These are phyloP conservation scores for Fusarium circinatum DNA, from an alignment of 2,329 filamentous ascomycete species.

Conservation along the genomic window DNA sequence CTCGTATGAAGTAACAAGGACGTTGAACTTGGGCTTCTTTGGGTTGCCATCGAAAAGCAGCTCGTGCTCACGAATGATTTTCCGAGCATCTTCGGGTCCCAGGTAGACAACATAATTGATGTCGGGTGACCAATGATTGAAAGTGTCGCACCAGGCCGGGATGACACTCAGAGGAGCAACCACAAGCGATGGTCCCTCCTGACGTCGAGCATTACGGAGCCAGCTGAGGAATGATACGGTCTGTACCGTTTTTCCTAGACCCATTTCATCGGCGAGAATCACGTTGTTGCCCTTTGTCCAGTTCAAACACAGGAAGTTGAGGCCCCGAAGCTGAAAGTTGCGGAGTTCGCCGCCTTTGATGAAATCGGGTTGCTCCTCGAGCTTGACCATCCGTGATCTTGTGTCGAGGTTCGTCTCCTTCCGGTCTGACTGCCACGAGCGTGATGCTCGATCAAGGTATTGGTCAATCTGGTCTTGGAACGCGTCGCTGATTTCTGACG, in stretches of 20 bases:
- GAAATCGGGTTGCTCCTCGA: conserved; percentile 86
- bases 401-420: conserved; percentile 80
- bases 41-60: conserved; percentile 86
- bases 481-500: conserved; percentile 76
- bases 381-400: conserved; percentile 75
- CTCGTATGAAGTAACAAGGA: conserved; percentile 97
- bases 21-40: conserved; percentile 94
- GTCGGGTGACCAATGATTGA: conserved; percentile 95
- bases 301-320: conserved; percentile 96
- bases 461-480: conserved; percentile 93
- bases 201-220: conserved; percentile 87
- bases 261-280: conserved; percentile 98
- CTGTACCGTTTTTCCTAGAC: conserved; percentile 96
- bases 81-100: conserved; percentile 86
- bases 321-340: conserved; percentile 90
- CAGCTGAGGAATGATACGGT: conserved; percentile 97
- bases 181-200: conserved; percentile 95
- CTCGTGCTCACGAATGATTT: conserved; percentile 90
- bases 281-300: conserved; percentile 96
- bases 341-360: conserved; percentile 86
- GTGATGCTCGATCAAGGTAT: conserved; percentile 84
- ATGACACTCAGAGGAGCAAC: conserved; percentile 98
- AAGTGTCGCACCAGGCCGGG: conserved; percentile 97
- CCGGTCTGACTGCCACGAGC: conserved; percentile 82
- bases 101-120: conserved; percentile 98